Percentiles rank a stretch among this genome's conserved stretches.
Evolutionary conservation across 352 stramenopile genomes (phyloP).

Genomic region (Phytophthora hibernalis): DNA sequence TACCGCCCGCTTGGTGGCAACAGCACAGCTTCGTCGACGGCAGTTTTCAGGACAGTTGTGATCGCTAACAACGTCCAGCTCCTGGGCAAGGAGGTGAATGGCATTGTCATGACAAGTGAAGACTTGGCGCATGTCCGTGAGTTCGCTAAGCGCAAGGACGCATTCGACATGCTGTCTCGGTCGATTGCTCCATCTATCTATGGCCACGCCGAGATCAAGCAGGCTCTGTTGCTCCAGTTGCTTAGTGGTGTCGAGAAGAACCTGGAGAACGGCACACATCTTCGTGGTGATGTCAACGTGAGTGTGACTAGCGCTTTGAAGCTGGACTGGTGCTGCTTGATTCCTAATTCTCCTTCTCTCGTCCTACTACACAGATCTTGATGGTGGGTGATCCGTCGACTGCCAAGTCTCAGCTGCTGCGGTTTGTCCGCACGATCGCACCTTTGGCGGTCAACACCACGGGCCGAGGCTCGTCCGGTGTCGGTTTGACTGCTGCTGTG

Average conservation of each 20-base stretch:
- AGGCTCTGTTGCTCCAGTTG: conserved; percentile 86
- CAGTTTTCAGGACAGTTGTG: conserved; percentile 96
- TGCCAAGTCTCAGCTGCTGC: conserved; percentile 98
- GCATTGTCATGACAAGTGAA: conserved; percentile 91
- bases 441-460: conserved; percentile 93
- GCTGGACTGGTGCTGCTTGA: neutral
- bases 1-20: conserved; percentile 93
- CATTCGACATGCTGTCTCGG: conserved; percentile 93
- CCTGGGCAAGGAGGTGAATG: conserved; percentile 94
- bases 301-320: conserved; percentile 13
- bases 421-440: conserved; percentile 96
- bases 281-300: conserved; percentile 99
- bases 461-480: conserved; percentile 81
- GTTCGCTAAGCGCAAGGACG: conserved; percentile 91
- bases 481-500: conserved; percentile 98
- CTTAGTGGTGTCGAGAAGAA: conserved; percentile 96
- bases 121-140: conserved; percentile 95
- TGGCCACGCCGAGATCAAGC: conserved; percentile 98
- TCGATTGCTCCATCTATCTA: conserved; percentile 98
- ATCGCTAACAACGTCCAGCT: conserved; percentile 97
- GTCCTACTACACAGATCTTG: conserved; percentile 58
- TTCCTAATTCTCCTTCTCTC: neutral
- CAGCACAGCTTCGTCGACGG: conserved; percentile 77
- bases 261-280: conserved; percentile 98
- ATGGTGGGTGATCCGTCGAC: conserved; percentile 99